phyloP scores from a whole-genome alignment of 441 rosid genomes.

The Populus hybrid region DNA sequence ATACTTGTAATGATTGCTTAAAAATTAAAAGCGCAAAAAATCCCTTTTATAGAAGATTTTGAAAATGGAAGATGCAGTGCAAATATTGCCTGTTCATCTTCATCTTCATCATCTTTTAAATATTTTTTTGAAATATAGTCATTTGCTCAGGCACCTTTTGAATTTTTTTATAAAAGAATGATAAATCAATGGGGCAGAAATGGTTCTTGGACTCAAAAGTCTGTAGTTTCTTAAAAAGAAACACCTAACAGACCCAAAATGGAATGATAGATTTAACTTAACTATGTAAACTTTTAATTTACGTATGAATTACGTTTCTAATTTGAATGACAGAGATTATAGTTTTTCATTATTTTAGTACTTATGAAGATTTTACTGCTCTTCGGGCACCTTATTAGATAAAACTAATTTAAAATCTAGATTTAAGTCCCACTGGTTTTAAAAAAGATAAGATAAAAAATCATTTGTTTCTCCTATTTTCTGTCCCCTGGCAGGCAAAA shows the following conservation, averaged over 20 bases:
- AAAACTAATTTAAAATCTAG: neutral
- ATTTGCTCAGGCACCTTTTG: neutral
- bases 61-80: neutral
- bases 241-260: neutral
- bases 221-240: neutral
- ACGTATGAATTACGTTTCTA: neutral
- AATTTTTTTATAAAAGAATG: neutral
- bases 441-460: neutral
- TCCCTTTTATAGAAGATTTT: neutral
- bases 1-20: neutral
- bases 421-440: neutral
- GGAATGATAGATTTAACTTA: neutral
- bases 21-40: neutral
- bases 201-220: neutral
- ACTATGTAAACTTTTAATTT: neutral
- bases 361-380: neutral
- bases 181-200: neutral
- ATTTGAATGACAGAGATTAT: neutral
- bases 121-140: neutral
- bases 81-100: neutral
- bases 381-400: neutral
- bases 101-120: neutral
- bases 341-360: neutral
- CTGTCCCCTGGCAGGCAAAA: slow-evolving; percentile 58
- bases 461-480: neutral